A percentile compares a stretch with the other conserved stretches of the same genome.
These are phyloP conservation scores for Gastrodia elata DNA, from an alignment of 106 monocot genomes.

Conservation along the genomic window DNA sequence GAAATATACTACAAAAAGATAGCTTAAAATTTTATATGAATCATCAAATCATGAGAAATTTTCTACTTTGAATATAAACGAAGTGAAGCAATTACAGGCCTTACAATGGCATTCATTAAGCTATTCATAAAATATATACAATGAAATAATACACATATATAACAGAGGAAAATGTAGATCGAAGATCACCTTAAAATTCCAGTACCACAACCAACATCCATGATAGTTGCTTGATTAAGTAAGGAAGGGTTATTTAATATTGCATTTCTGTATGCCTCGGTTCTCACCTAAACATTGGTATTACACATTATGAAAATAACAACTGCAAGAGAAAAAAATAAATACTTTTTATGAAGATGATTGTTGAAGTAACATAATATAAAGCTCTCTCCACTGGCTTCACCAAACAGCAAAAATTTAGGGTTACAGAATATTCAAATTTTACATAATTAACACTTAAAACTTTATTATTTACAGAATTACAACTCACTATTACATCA, in stretches of 20 bases:
- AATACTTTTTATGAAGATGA: not conserved
- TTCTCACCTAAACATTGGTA: constrained; percentile 54
- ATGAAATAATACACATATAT: not conserved
- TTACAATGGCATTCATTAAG: not conserved
- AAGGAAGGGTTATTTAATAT: constrained; percentile 74
- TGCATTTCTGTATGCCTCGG: constrained; percentile 75
- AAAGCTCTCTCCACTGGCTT: not conserved
- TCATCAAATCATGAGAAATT: not conserved
- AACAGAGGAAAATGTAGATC: not conserved
- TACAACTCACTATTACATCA: no score
- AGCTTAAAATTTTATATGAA: not conserved
- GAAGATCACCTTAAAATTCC: constrained; percentile 79
- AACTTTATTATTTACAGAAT: no score
- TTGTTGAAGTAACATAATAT: not conserved
- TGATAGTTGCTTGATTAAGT: constrained; percentile 55
- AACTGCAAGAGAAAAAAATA: no score
- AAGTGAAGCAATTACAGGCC: not conserved
- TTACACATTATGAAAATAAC: not conserved
- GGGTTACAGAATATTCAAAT: no score
- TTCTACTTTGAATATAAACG: not conserved
- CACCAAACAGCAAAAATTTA: not conserved
- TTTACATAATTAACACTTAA: no score
- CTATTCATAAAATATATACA: constrained; percentile 3
- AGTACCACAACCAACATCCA: constrained; percentile 99
- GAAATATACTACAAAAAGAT: not conserved